Conservation (phyloP, 257 asterid species). For the Jasminum sambac region DNA sequence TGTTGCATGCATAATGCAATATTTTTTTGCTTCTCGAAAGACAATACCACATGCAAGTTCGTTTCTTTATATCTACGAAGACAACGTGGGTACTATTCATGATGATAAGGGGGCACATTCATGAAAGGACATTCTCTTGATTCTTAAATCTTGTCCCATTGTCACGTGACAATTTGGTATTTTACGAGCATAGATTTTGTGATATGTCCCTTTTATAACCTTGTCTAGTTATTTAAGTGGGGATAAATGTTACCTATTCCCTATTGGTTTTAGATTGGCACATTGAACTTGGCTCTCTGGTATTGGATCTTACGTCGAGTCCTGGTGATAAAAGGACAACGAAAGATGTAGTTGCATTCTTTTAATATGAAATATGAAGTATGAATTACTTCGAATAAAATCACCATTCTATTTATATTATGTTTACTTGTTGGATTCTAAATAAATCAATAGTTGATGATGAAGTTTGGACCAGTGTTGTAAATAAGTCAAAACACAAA, state of each 20-base stretch:
- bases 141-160: slow-evolving; percentile 17
- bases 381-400: not conserved
- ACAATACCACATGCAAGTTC: slow-evolving; percentile 37
- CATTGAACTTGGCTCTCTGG: not conserved
- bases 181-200: slow-evolving; percentile 32
- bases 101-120: slow-evolving; percentile 17
- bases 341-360: not conserved
- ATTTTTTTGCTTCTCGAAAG: not conserved
- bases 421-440: no score
- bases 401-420: not conserved
- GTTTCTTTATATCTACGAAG: slow-evolving; percentile 12
- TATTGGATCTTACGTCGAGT: slow-evolving; percentile 25
- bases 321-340: not conserved
- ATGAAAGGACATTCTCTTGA: slow-evolving; percentile 29
- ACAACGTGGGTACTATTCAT: slow-evolving; percentile 19
- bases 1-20: not conserved
- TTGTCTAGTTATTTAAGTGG: slow-evolving; percentile 20
- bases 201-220: slow-evolving; percentile 35
- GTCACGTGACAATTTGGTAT: slow-evolving; percentile 31
- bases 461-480: no score
- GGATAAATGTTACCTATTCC: not conserved
- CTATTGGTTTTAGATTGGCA: slow-evolving; percentile 13
- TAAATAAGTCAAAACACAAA: no score
- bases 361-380: not conserved
- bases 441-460: no score